phyloP scores from a whole-genome alignment of 306 rosid species.

The Medicago lupulina region DNA sequence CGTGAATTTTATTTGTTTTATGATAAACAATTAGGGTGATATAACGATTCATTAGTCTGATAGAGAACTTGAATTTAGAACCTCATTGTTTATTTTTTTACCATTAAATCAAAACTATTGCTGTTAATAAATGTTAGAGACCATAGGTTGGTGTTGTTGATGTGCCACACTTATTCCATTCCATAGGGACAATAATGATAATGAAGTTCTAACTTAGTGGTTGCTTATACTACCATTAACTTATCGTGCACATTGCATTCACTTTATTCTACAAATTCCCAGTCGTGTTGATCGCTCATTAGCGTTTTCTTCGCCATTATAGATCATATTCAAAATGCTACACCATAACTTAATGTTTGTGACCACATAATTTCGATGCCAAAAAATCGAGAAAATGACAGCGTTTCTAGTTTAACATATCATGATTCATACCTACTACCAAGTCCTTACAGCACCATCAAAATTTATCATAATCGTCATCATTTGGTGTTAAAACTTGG shows the following conservation, averaged over 20 bases:
- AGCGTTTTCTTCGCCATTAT: slow-evolving; percentile 22
- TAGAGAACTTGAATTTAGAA: too few relatives aligned
- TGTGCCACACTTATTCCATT: slow-evolving; percentile 10
- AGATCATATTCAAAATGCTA: slow-evolving; percentile 17
- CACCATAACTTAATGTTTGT: neutral
- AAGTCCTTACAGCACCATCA: neutral
- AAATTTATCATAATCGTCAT: neutral
- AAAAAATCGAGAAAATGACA: slow-evolving; percentile 10
- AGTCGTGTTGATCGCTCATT: slow-evolving; percentile 20
- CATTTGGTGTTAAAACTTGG: neutral
- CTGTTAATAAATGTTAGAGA: neutral
- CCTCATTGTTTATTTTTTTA: too few relatives aligned
- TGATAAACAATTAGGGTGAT: too few relatives aligned
- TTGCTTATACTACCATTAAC: slow-evolving; percentile 13
- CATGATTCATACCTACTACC: slow-evolving; percentile 19
- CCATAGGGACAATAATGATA: slow-evolving; percentile 11
- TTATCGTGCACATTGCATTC: slow-evolving; percentile 44
- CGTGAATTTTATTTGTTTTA: too few relatives aligned
- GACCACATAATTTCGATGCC: slow-evolving; percentile 2
- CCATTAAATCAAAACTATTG: too few relatives aligned
- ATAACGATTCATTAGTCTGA: too few relatives aligned
- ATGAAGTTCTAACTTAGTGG: slow-evolving; percentile 30
- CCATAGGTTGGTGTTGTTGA: slow-evolving; percentile 10
- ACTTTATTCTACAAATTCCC: slow-evolving; percentile 29
- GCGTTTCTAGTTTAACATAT: neutral